phyloP scores from a whole-genome alignment of 2,329 filamentous ascomycete species.

The Colletotrichum tamarilloi region DNA sequence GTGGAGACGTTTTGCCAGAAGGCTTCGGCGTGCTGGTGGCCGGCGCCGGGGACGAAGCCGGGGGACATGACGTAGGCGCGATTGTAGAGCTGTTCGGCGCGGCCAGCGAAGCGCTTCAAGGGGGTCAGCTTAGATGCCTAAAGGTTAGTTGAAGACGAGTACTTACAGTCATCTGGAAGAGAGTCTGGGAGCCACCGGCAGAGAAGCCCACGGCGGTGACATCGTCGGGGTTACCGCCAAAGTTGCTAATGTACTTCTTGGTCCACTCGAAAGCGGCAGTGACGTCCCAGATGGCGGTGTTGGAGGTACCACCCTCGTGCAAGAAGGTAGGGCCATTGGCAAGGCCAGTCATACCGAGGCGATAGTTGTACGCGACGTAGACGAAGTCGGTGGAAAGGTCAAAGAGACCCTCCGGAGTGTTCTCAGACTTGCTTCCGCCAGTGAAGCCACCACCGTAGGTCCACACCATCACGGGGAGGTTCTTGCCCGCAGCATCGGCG shows the following conservation, averaged over 20 bases:
- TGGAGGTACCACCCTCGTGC: slow-evolving; percentile 47
- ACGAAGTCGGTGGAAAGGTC: slow-evolving; percentile 44
- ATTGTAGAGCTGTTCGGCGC: slow-evolving; percentile 18
- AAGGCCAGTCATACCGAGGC: slow-evolving; percentile 57
- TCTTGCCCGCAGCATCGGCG: slow-evolving; percentile 1
- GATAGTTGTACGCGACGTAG: slow-evolving; percentile 54
- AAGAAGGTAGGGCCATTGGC: slow-evolving; percentile 16
- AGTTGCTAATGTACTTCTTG: slow-evolving; percentile 57
- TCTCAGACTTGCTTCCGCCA: slow-evolving; percentile 39
- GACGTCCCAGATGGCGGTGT: slow-evolving; percentile 48
- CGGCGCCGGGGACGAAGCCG: slow-evolving; percentile 16
- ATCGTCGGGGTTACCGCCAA: slow-evolving; percentile 60
- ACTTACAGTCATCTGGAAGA: slow-evolving; percentile 55
- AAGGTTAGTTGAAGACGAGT: neutral
- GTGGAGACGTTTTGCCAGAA: slow-evolving; percentile 20
- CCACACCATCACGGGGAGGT: slow-evolving; percentile 53
- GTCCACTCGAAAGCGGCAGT: slow-evolving; percentile 60
- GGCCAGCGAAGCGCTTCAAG: slow-evolving; percentile 26
- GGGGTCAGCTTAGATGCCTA: slow-evolving; percentile 4
- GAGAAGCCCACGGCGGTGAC: slow-evolving; percentile 64
- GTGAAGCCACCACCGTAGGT: slow-evolving; percentile 59
- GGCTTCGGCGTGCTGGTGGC: slow-evolving; percentile 27
- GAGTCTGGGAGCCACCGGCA: slow-evolving; percentile 61
- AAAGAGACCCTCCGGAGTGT: slow-evolving; percentile 44
- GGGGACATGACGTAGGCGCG: slow-evolving; percentile 20